Evolutionary conservation across 345 rosid species (phyloP).

Genomic region (Moricandia arvensis): DNA sequence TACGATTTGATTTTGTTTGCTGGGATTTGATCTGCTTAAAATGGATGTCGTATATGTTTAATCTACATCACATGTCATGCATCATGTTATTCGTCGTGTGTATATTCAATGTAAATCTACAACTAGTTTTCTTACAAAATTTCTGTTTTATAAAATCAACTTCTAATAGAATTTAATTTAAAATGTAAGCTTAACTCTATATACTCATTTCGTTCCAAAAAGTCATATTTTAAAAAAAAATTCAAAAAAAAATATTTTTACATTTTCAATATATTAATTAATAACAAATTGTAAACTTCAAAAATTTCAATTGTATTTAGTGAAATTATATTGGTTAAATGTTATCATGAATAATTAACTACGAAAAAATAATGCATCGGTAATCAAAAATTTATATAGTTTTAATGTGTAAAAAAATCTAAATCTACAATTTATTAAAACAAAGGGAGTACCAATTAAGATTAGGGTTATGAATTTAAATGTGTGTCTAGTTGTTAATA

Average conservation of each 20-base stretch:
- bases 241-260: too few species aligned
- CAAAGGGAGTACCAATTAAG: neutral
- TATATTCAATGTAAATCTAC: neutral
- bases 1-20: slow-evolving; percentile 29
- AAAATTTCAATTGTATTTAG: too few species aligned
- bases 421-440: too few species aligned
- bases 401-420: too few species aligned
- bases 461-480: neutral
- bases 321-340: too few species aligned
- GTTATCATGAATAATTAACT: too few species aligned
- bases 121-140: neutral
- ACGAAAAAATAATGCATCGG: too few species aligned
- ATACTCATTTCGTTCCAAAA: too few species aligned
- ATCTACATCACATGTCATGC: neutral
- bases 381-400: too few species aligned
- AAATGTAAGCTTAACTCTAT: neutral
- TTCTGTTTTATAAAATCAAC: neutral
- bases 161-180: neutral
- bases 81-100: neutral
- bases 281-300: too few species aligned
- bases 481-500: neutral
- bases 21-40: slow-evolving; percentile 1
- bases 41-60: neutral
- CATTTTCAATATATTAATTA: too few species aligned
- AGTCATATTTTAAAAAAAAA: too few species aligned